Evolutionary conservation across 2,329 filamentous ascomycete genomes (phyloP).

Genomic region (Tympanopsis confertula): DNA sequence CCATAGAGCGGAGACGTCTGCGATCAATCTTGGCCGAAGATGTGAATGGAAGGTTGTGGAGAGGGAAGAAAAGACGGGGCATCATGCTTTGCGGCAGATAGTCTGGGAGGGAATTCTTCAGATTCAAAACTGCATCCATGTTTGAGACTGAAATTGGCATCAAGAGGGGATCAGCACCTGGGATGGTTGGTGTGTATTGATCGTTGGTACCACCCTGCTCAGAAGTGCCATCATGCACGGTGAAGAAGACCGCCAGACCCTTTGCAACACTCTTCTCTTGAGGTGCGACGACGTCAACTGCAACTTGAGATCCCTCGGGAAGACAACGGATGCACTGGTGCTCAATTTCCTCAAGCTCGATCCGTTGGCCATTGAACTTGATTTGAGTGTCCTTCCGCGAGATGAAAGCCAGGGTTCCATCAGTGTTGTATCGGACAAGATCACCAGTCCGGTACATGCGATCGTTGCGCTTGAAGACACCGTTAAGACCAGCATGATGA

Average conservation of each 20-base stretch:
- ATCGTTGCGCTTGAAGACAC: background rate
- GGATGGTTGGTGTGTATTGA: background rate
- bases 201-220: background rate
- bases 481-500: no score
- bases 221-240: background rate
- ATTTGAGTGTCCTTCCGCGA: background rate
- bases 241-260: no score
- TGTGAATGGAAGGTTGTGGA: conserved; percentile 34
- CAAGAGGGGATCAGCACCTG: no score
- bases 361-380: background rate
- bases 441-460: background rate
- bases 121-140: background rate
- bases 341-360: background rate
- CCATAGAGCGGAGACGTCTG: conserved; percentile 30
- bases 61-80: conserved; percentile 35
- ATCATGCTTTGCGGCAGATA: conserved; percentile 26
- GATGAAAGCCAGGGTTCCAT: background rate
- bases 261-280: no score
- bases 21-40: conserved; percentile 37
- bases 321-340: background rate
- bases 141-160: no score
- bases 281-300: background rate
- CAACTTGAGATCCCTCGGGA: background rate
- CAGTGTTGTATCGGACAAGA: background rate
- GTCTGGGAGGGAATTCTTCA: conserved; percentile 18